Base-by-base conservation (phyloP, 176 grass and related monocot genomes). In the Paspalum notatum region DNA sequence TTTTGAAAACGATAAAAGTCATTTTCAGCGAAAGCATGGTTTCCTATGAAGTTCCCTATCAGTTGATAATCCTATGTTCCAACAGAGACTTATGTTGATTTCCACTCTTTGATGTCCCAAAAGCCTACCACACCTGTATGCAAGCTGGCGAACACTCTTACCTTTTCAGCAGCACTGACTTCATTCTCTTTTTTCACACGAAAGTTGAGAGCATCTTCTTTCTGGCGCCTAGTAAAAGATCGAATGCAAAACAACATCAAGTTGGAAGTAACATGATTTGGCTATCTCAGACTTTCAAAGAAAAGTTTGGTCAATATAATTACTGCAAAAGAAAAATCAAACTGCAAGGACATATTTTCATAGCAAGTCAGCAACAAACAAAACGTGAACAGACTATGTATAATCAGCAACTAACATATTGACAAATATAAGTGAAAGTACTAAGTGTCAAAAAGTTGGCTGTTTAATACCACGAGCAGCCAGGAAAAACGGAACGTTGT, bases 201-300 rank as follows among this genome's bases (percentile, higher is more conserved):
- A 59, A 91, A 99, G 65, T 95, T 91, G 73, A 99, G 79, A 76
- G 96, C 96, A 76, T 99, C 96, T 91, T 99, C 96, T 83, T 99
- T 99, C 80, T 95, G 96, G 45, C 84, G 62, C 86, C 96, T 99
- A 66, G 68, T 80, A 72, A 79, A 80, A 72, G 17, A 68, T 24
- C 16, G 39, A 85, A 57, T 62, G 12, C 65, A 59, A 85, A 46
- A 62, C n/a, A 5, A 42, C 56, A 77, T 20, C 21, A 66, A 64
- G 10, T 72, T 63, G 39, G 16, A 8, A 3, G 66, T 80, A 45
- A 1, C 41, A 65, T 46, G 12, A 47, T 17, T 63, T 63, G 21
- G 61, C 32, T 55, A 83, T 54, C 52, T 75, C 38, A 55, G 17
- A 43, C 8, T 12, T 69, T 40, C 38, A 37, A 58, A 75, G 66